Evolutionary conservation across 768 basidiomycete species (phyloP), one percentile per base, ranked within the genome.

Genomic region (Kwoniella dendrophila): DNA sequence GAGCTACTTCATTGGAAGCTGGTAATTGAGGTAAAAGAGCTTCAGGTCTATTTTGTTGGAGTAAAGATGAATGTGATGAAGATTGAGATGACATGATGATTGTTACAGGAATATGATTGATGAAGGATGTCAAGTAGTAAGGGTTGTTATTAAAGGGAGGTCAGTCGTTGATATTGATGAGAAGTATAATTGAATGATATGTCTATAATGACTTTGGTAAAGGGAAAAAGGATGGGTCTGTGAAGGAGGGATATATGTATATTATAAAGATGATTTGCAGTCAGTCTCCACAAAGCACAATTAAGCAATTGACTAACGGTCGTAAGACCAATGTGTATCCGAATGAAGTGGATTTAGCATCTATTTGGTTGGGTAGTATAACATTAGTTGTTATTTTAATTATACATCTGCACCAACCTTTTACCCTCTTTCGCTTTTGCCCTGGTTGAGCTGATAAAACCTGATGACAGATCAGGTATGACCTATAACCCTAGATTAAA

Each of bases 21-120:
- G 63, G 54, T 0, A 47, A 24, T 47, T 53, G 49, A 49, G 64
- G 59, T 1, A 47, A 40, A 2, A 66, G 43, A 0, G 64, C 44
- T 4, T 58, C 48, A 10, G 65, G 65, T 58, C 65, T 38, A 34
- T 62, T 62, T 10, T 41, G 30, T 50, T 66, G 65, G 20, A 66
- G 59, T 22, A 66, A 48, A 45, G 65, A 66, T 18, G 59, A 60
- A 33, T 55, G 51, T 16, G 65, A 62, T 10, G 63, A 65, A 32
- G 50, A 40, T 24, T 53, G 50, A 32, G 59, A 60, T 27, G 50
- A 29, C 32, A 50, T 51, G 36, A 22, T 56, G 40, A 10, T 54
- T 27, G 50, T 6, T 52, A 7, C 33, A 53, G 33, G 52, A 38
- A 26, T 53, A 36, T n/a, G 52, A 53, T 34, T 26, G 34, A 5